These are phyloP conservation scores for Helicostylum pulchrum DNA, from an alignment of 192 early-diverging fungal genomes.

Conservation along the genomic window DNA sequence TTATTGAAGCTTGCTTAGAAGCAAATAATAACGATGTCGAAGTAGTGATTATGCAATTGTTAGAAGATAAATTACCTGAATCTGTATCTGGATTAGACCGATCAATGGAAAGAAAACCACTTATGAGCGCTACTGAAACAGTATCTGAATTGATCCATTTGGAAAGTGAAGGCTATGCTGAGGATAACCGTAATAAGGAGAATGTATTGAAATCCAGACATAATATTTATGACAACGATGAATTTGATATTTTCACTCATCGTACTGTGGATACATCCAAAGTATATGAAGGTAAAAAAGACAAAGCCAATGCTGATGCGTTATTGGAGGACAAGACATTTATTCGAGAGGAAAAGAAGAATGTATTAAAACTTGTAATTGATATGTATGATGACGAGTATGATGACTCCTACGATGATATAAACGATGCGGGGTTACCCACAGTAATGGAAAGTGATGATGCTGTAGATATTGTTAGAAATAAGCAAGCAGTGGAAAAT, in stretches of 20 bases:
- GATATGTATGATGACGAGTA: constrained; percentile 83
- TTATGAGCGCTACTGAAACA: not conserved
- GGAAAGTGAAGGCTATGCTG: not conserved
- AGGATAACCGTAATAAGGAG: not conserved
- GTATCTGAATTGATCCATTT: not conserved
- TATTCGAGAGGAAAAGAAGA: constrained; percentile 46
- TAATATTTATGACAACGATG: constrained; percentile 92
- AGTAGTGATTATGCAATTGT: constrained; percentile 69
- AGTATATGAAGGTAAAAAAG: constrained; percentile 71
- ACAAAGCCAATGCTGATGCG: constrained; percentile 46
- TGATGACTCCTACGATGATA: constrained; percentile 89
- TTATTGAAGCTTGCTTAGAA: constrained; percentile 83
- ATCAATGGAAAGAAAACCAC: constrained; percentile 39
- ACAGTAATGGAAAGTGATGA: constrained; percentile 52
- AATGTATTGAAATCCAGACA: constrained; percentile 43
- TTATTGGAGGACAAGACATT: constrained; percentile 57
- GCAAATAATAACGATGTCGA: constrained; percentile 67
- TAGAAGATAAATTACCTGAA: constrained; percentile 75
- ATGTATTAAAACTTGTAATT: constrained; percentile 41
- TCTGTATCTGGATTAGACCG: constrained; percentile 66
- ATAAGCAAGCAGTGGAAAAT: constrained; percentile 16
- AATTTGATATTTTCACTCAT: constrained; percentile 85
- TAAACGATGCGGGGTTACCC: constrained; percentile 58
- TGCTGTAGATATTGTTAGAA: constrained; percentile 24
- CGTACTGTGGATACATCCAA: constrained; percentile 58